A percentile compares a stretch with the other conserved stretches of the same genome.
Conservation (phyloP, 2,329 filamentous ascomycete species). For the Dothistroma pini region DNA sequence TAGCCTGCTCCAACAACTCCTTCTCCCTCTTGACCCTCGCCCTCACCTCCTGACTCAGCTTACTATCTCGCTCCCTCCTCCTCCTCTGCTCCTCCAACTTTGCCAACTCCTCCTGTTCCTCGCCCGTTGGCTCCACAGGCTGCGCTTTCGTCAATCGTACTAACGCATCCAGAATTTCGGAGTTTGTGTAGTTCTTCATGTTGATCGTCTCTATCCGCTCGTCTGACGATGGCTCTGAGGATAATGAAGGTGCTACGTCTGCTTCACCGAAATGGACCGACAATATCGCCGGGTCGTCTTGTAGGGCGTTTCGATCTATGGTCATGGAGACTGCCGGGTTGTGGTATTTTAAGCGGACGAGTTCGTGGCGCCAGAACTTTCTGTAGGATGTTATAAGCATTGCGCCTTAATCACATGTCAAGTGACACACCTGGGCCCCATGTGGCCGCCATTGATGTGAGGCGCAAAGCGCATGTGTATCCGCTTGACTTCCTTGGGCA, state of each 20-base stretch:
- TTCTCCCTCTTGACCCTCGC: conserved; percentile 61
- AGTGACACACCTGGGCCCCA: conserved; percentile 62
- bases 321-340: conserved; percentile 84
- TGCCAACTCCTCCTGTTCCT: conserved; percentile 58
- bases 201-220: conserved; percentile 43
- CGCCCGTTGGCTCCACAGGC: conserved; percentile 53
- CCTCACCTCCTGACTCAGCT: conserved; percentile 51
- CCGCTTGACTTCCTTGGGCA: conserved; percentile 71
- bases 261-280: conserved; percentile 57
- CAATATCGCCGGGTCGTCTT: conserved; percentile 57
- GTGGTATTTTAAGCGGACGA: conserved; percentile 88
- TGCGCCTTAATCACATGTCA: conserved; percentile 38
- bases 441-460: conserved; percentile 62
- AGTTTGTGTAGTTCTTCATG: conserved; percentile 60
- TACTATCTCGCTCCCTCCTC: conserved; percentile 53
- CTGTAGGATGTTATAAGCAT: conserved; percentile 48
- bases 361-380: conserved; percentile 81
- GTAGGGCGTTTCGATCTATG: conserved; percentile 63
- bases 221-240: conserved; percentile 18
- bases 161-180: conserved; percentile 61
- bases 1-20: conserved; percentile 55
- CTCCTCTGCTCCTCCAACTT: conserved; percentile 55
- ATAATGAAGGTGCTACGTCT: conserved; percentile 28
- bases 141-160: conserved; percentile 60
- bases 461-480: conserved; percentile 71